Percentiles rank a stretch among this genome's conserved stretches.
Conservation (phyloP, 164 flowering plant genomes). For the Macadamia integrifolia region DNA sequence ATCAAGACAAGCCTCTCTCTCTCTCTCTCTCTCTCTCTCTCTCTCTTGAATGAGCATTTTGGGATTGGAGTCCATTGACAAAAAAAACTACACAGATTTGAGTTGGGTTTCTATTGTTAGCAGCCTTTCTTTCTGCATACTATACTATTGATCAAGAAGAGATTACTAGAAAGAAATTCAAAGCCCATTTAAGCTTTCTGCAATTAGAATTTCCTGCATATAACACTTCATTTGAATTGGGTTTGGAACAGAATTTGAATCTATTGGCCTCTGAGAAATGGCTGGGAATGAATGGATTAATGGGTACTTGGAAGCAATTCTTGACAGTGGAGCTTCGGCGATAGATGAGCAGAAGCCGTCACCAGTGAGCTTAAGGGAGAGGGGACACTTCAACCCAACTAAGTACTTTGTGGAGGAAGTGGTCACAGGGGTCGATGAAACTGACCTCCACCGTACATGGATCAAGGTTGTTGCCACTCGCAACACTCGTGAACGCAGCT, state of each 20-base stretch:
- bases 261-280: slow-evolving; percentile 24
- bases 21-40: background rate
- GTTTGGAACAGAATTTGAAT: background rate
- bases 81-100: background rate
- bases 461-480: slow-evolving; percentile 94
- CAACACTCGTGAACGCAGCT: slow-evolving; percentile 76
- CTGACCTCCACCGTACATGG: slow-evolving; percentile 94
- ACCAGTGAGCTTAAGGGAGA: slow-evolving; percentile 32
- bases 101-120: background rate
- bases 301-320: slow-evolving; percentile 84
- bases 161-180: no score
- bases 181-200: background rate
- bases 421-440: slow-evolving; percentile 84
- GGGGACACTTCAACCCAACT: slow-evolving; percentile 76
- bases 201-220: background rate
- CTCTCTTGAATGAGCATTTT: background rate
- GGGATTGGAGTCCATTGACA: background rate
- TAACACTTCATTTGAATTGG: background rate
- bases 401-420: slow-evolving; percentile 89
- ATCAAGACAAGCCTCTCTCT: background rate
- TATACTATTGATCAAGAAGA: no score
- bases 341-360: slow-evolving; percentile 37
- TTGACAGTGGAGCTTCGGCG: slow-evolving; percentile 53
- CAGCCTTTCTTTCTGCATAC: no score
- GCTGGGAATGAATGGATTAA: slow-evolving; percentile 95